Conservation (phyloP, 2,329 filamentous ascomycete species). For the Aspergillus piperis region DNA sequence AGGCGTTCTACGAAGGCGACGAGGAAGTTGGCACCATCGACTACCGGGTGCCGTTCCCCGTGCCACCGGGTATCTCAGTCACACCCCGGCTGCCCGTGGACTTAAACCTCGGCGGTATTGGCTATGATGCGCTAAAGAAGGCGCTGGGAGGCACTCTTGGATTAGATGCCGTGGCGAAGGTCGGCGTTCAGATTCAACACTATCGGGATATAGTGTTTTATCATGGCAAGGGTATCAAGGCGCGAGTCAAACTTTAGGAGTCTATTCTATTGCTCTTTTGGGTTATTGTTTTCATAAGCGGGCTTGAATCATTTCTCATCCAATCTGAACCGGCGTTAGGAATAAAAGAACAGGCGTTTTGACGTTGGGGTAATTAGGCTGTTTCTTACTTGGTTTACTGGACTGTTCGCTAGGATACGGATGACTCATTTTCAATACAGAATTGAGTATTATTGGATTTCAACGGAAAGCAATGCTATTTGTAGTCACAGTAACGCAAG, state of each 20-base stretch:
- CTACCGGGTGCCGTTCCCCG: slow-evolving; percentile 72
- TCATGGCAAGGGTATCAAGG: slow-evolving; percentile 68
- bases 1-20: slow-evolving; percentile 79
- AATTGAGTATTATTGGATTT: no score
- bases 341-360: slow-evolving; percentile 1
- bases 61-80: slow-evolving; percentile 70
- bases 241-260: slow-evolving; percentile 54
- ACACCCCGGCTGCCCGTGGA: slow-evolving; percentile 80
- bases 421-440: no score
- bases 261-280: slow-evolving; percentile 8
- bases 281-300: background rate
- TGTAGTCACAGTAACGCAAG: no score
- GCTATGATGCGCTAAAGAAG: slow-evolving; percentile 76
- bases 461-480: no score
- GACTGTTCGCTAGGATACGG: background rate
- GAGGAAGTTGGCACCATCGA: slow-evolving; percentile 76
- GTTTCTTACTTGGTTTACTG: background rate
- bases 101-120: slow-evolving; percentile 74
- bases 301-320: background rate
- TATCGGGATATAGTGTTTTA: slow-evolving; percentile 76
- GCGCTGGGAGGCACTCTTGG: slow-evolving; percentile 79
- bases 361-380: background rate
- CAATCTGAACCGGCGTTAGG: background rate
- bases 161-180: slow-evolving; percentile 74
- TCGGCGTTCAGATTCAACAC: slow-evolving; percentile 71